Percentiles rank a stretch among this genome's conserved stretches.
phyloP scores from a whole-genome alignment of 768 basidiomycete genomes.

The Leccinum aurantiacum region DNA sequence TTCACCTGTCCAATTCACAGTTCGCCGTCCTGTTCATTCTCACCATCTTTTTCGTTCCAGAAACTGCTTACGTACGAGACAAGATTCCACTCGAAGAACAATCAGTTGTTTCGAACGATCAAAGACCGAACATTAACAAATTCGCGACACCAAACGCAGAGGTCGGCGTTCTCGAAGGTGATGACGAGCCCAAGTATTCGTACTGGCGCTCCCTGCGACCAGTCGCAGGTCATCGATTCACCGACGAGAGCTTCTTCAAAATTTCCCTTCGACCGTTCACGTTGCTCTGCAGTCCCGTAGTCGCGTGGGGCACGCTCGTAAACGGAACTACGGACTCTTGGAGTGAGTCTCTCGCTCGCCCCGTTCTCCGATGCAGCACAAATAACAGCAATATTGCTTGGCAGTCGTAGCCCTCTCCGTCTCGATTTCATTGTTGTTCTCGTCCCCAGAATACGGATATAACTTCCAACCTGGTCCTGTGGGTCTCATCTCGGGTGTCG shows the following conservation, averaged over 20 bases:
- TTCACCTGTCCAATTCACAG: neutral
- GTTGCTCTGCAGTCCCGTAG: neutral
- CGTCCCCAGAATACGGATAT: neutral
- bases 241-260: neutral
- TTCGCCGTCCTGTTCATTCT: neutral
- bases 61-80: neutral
- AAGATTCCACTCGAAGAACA: neutral
- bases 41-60: neutral
- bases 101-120: neutral
- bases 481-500: neutral
- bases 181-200: neutral
- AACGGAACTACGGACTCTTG: neutral
- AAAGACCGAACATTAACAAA: no score
- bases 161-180: neutral
- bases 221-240: neutral
- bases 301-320: neutral
- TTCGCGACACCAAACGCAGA: neutral
- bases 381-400: neutral
- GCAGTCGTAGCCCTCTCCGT: neutral
- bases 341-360: neutral
- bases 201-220: neutral
- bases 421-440: neutral
- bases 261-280: neutral
- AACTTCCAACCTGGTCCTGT: neutral
- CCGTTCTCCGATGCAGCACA: neutral